Conservation (phyloP, 176 grass and related monocot species). For the Bonia amplexicaulis region DNA sequence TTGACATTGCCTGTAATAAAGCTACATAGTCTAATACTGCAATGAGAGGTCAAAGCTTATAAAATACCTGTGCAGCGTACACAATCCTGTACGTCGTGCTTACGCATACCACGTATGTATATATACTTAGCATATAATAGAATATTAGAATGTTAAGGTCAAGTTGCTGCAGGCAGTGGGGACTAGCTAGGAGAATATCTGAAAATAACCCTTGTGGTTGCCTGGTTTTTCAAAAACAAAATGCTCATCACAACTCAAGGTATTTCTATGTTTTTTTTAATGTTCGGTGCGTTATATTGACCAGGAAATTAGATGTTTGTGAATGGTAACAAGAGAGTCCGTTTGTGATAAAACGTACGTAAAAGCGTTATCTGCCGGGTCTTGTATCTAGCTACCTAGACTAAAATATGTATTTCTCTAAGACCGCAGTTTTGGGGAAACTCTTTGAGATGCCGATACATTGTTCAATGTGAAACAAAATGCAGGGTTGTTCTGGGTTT, state of each 20-base stretch:
- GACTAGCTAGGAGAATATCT: not conserved
- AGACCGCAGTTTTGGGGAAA: too few relatives aligned
- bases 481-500: not conserved
- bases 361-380: too few relatives aligned
- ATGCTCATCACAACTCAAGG: not conserved
- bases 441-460: too few relatives aligned
- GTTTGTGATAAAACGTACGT: too few relatives aligned
- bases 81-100: not conserved
- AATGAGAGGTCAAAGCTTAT: slow-evolving; percentile 18
- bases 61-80: not conserved
- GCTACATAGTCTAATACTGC: not conserved
- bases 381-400: too few relatives aligned
- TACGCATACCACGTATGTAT: not conserved
- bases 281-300: not conserved
- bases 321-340: too few relatives aligned
- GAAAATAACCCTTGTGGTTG: not conserved
- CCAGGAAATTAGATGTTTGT: not conserved
- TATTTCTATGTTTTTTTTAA: not conserved
- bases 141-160: not conserved
- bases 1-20: slow-evolving; percentile 15
- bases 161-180: slow-evolving; percentile 11
- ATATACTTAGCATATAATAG: not conserved
- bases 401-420: not conserved
- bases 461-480: not conserved
- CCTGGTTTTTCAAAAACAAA: not conserved